These are phyloP conservation scores for Phyllosticta capitalensis DNA, from an alignment of 2,329 filamentous ascomycete species.

Conservation along the genomic window DNA sequence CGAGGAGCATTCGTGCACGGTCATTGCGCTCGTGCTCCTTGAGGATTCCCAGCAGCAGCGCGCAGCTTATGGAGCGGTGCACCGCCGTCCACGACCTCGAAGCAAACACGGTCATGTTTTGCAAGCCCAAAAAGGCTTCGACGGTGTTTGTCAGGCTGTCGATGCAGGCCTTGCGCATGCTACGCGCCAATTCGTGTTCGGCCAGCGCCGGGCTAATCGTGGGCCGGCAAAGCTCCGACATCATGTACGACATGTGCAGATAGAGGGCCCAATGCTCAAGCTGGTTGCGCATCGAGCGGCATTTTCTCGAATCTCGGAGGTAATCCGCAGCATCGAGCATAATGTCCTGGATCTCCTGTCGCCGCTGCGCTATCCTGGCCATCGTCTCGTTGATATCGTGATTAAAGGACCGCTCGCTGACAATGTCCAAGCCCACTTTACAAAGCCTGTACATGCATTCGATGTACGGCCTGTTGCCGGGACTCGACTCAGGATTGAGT, in stretches of 20 bases:
- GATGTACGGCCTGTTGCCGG: constrained; percentile 46
- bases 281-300: constrained; percentile 41
- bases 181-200: constrained; percentile 34
- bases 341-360: constrained; percentile 47
- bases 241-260: constrained; percentile 52
- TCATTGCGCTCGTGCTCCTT: constrained; percentile 37
- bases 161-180: constrained; percentile 46
- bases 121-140: constrained; percentile 51
- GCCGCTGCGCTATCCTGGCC: constrained; percentile 46
- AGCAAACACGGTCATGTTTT: constrained; percentile 39
- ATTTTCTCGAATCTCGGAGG: constrained; percentile 44
- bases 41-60: constrained; percentile 41
- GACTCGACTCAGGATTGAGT: constrained; percentile 31
- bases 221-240: constrained; percentile 52
- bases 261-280: constrained; percentile 52
- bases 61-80: constrained; percentile 36
- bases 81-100: constrained; percentile 35
- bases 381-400: constrained; percentile 45
- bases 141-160: constrained; percentile 47
- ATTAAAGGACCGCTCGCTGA: constrained; percentile 43
- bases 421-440: constrained; percentile 50
- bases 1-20: constrained; percentile 35
- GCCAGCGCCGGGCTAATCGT: constrained; percentile 46
- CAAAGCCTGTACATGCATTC: constrained; percentile 48
- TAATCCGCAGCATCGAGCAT: constrained; percentile 50